Evolutionary conservation across 768 basidiomycete species (phyloP).

Genomic region (Crassisporium funariophilum): DNA sequence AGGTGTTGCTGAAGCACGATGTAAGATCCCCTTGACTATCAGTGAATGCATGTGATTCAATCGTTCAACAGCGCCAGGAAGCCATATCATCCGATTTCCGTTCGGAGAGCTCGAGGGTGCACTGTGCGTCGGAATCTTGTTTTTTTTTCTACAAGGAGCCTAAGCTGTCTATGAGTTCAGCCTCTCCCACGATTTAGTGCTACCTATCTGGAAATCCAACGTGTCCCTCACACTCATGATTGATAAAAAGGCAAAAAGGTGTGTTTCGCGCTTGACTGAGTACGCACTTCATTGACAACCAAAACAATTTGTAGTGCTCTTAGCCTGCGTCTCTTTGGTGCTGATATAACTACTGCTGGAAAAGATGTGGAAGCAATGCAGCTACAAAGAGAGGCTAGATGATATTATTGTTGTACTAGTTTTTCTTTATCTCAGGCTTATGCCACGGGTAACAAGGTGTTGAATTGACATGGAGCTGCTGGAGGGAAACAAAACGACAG

Average conservation of each 20-base stretch:
- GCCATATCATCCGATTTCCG: slow-evolving; percentile 71
- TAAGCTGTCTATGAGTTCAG: slow-evolving; percentile 37
- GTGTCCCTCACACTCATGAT: slow-evolving; percentile 89
- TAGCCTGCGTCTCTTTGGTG: slow-evolving; percentile 81
- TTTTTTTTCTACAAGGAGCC: not conserved
- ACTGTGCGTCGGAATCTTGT: slow-evolving; percentile 44
- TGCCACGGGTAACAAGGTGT: no score
- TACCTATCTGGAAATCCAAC: slow-evolving; percentile 96
- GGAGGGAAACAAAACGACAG: no score
- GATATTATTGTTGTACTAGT: no score
- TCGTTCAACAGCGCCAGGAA: slow-evolving; percentile 73
- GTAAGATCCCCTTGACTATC: slow-evolving; percentile 42
- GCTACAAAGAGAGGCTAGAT: no score
- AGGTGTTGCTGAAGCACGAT: slow-evolving; percentile 48
- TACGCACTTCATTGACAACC: not conserved
- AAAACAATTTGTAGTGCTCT: slow-evolving; percentile 60
- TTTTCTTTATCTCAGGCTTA: no score
- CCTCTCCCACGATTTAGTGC: slow-evolving; percentile 74
- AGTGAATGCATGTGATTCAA: not conserved
- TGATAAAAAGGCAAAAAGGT: slow-evolving; percentile 97
- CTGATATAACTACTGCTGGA: slow-evolving; percentile 60
- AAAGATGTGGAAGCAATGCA: no score
- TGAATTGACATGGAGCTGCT: no score
- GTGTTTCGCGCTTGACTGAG: slow-evolving; percentile 17
- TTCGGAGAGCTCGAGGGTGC: slow-evolving; percentile 53